Evolutionary conservation across 1,284 basidiomycete genomes (phyloP).

Genomic region (Pterula multifida): DNA sequence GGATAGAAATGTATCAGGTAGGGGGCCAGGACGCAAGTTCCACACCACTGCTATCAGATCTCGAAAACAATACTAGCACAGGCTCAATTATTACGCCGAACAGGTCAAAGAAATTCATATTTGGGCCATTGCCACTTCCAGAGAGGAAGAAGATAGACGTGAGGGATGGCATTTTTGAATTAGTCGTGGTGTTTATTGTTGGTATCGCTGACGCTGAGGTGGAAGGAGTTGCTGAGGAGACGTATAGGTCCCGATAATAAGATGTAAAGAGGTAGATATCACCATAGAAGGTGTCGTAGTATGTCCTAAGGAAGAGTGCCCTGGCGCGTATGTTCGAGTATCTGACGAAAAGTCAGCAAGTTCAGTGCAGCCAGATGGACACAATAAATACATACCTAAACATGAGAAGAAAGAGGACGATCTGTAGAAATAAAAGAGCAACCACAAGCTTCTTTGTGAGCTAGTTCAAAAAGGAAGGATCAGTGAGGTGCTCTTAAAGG

Average conservation of each 20-base stretch:
- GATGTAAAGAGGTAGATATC: constrained; percentile 1
- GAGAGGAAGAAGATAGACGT: not conserved
- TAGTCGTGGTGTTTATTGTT: not conserved
- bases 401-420: not conserved
- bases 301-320: not conserved
- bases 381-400: not conserved
- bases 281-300: not conserved
- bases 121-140: not conserved
- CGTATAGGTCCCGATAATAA: not conserved
- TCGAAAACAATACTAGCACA: not conserved
- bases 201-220: not conserved
- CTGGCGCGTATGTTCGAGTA: not conserved
- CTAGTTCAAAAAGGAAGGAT: not conserved
- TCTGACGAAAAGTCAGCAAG: not conserved
- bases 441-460: not conserved
- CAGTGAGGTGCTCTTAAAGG: not conserved
- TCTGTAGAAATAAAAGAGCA: not conserved
- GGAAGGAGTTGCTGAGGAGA: not conserved
- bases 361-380: not conserved
- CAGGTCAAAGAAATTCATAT: not conserved
- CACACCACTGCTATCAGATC: not conserved
- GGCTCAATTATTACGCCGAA: not conserved
- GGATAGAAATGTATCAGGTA: not conserved
- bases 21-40: not conserved
- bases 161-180: not conserved